phyloP scores from a whole-genome alignment of 2,329 filamentous ascomycete species.

The Aspergillus nomiae region DNA sequence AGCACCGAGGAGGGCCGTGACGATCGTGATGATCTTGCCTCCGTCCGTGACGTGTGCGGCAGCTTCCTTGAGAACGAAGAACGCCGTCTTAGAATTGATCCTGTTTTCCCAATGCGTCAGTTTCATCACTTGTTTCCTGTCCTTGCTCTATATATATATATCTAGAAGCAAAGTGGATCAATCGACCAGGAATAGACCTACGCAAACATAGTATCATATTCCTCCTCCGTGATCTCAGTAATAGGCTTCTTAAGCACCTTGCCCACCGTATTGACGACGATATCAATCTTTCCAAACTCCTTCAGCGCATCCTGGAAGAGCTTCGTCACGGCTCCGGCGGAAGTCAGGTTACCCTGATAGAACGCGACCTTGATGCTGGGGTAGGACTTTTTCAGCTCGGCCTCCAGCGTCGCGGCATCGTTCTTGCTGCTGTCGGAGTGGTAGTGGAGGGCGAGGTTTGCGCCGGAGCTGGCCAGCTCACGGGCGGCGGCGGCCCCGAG shows the following conservation, averaged over 20 bases:
- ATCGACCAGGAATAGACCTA: slow-evolving; percentile 26
- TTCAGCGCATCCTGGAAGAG: slow-evolving; percentile 45
- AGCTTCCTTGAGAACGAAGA: slow-evolving; percentile 50
- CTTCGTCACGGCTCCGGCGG: slow-evolving; percentile 40
- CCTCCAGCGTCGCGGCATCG: slow-evolving; percentile 39
- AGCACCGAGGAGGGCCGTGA: slow-evolving; percentile 49
- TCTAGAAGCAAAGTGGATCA: background rate
- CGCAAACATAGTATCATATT: slow-evolving; percentile 54
- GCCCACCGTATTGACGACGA: slow-evolving; percentile 55
- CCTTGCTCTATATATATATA: background rate
- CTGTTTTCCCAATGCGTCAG: slow-evolving; percentile 21
- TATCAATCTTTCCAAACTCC: slow-evolving; percentile 51
- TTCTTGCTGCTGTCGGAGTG: slow-evolving; percentile 44
- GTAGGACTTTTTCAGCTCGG: slow-evolving; percentile 37
- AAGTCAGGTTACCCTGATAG: slow-evolving; percentile 50
- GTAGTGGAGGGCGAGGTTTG: slow-evolving; percentile 45
- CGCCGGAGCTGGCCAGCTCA: slow-evolving; percentile 39
- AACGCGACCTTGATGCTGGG: slow-evolving; percentile 39
- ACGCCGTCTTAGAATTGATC: slow-evolving; percentile 51
- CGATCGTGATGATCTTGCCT: slow-evolving; percentile 52
- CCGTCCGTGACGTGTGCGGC: slow-evolving; percentile 46
- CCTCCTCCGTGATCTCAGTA: slow-evolving; percentile 45
- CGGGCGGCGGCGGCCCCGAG: slow-evolving; percentile 44
- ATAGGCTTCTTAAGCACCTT: slow-evolving; percentile 54
- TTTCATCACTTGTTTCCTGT: background rate